Conservation (phyloP, 306 rosid genomes). For the Datisca glomerata region DNA sequence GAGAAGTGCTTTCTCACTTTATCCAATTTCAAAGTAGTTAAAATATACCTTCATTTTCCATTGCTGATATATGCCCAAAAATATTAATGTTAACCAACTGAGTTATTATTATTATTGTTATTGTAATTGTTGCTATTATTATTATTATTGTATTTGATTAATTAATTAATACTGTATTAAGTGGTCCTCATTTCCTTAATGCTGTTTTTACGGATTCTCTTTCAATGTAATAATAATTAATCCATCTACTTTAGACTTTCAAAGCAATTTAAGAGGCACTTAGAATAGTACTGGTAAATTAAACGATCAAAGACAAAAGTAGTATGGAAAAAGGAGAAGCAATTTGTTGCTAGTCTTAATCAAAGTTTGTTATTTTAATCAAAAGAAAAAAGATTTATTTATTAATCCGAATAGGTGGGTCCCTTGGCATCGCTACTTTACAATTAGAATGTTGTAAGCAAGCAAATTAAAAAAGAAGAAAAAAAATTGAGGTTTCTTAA, state of each 20-base stretch:
- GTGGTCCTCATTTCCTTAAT: constrained; percentile 26
- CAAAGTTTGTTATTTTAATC: constrained; percentile 22
- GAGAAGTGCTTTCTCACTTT: too few relatives aligned
- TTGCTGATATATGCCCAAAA: too few relatives aligned
- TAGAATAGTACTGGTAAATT: too few relatives aligned
- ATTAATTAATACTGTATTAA: constrained; percentile 18
- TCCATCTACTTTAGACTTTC: constrained; percentile 15
- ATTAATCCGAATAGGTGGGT: too few relatives aligned
- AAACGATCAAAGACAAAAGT: constrained; percentile 1
- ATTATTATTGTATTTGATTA: too few relatives aligned
- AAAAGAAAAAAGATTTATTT: too few relatives aligned
- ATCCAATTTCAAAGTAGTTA: too few relatives aligned
- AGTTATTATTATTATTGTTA: too few relatives aligned
- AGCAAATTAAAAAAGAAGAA: constrained; percentile 1
- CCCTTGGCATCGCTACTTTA: constrained; percentile 19
- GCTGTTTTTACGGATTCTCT: constrained; percentile 26
- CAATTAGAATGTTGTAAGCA: constrained; percentile 22
- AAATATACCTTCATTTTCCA: too few relatives aligned
- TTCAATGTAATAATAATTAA: constrained; percentile 15
- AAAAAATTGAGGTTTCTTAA: constrained; percentile 19
- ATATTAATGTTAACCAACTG: too few relatives aligned
- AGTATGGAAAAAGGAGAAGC: not conserved
- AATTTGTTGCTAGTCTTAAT: constrained; percentile 25
- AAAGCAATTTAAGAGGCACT: too few relatives aligned
- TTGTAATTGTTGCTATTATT: too few relatives aligned